Conservation (phyloP, 306 rosid species). For the Alnus rubra region DNA sequence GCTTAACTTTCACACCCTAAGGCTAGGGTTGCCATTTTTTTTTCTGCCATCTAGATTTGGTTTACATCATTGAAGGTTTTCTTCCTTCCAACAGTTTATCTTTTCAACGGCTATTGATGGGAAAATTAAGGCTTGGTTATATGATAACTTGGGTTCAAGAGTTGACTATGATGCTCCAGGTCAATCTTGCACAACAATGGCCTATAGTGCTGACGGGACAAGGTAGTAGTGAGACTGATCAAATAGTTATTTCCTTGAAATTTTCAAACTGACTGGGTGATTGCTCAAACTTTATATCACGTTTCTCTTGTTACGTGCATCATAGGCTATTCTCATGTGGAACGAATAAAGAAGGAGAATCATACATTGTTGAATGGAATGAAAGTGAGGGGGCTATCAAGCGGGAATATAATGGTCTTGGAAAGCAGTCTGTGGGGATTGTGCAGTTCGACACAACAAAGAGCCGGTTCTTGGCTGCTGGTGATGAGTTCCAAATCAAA, state of each 20-base stretch:
- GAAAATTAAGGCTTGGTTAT: constrained; percentile 98
- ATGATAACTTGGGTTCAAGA: constrained; percentile 92
- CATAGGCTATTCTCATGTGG: constrained; percentile 90
- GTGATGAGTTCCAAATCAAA: constrained; percentile 78
- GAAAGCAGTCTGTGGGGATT: constrained; percentile 80
- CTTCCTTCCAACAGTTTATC: constrained; percentile 62
- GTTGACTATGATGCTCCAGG: constrained; percentile 98
- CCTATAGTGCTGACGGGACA: constrained; percentile 90
- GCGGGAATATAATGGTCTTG: constrained; percentile 83
- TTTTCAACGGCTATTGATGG: constrained; percentile 98
- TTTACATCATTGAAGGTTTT: background rate
- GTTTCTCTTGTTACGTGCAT: constrained; percentile 21
- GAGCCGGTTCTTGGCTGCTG: constrained; percentile 89
- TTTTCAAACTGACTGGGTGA: constrained; percentile 20
- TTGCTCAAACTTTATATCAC: constrained; percentile 17
- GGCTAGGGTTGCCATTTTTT: background rate
- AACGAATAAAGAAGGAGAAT: constrained; percentile 94
- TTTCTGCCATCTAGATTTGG: constrained; percentile 11
- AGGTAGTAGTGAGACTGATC: constrained; percentile 46
- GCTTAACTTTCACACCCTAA: background rate
- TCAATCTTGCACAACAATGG: constrained; percentile 91
- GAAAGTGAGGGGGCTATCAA: constrained; percentile 99
- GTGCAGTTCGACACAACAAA: constrained; percentile 95
- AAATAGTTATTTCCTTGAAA: background rate
- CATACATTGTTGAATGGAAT: constrained; percentile 94